Conservation (phyloP, 225 moss, liverwort and hornwort genomes). For the Sphagnum tenellum region DNA sequence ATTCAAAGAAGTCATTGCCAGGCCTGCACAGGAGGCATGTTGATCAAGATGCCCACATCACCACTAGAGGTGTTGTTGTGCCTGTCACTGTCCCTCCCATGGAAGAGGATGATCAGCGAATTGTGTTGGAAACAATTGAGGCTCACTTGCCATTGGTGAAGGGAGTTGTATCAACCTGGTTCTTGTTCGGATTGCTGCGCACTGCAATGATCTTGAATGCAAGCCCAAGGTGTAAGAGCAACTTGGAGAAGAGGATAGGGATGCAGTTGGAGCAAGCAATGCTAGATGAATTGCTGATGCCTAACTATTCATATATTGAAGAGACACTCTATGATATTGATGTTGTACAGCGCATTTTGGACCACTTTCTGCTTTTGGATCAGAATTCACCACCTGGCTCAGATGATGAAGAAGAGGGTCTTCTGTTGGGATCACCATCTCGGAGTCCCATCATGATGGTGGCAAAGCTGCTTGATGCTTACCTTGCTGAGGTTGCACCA, state of each 20-base stretch:
- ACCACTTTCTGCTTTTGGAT: constrained; percentile 40
- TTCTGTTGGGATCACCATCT: constrained; percentile 32
- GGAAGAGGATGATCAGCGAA: constrained; percentile 25
- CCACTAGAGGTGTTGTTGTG: constrained; percentile 24
- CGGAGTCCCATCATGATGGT: constrained; percentile 45
- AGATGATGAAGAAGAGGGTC: constrained; percentile 39
- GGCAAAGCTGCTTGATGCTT: constrained; percentile 40
- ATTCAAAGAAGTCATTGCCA: constrained; percentile 34
- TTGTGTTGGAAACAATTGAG: constrained; percentile 36
- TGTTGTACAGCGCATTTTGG: constrained; percentile 43
- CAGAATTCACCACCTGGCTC: constrained; percentile 30
- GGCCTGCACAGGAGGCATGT: constrained; percentile 39
- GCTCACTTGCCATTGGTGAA: constrained; percentile 34
- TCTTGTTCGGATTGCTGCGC: constrained; percentile 40
- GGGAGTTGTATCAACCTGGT: constrained; percentile 33
- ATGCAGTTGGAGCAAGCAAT: constrained; percentile 47
- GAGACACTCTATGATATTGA: constrained; percentile 53
- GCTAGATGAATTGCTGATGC: constrained; percentile 43
- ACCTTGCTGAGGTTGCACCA: constrained; percentile 52
- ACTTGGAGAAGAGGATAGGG: constrained; percentile 42
- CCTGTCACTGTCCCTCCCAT: constrained; percentile 16
- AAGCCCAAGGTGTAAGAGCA: constrained; percentile 36
- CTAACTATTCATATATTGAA: constrained; percentile 38
- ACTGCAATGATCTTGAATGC: constrained; percentile 44
- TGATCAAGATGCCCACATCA: constrained; percentile 12